Base-by-base conservation (phyloP, 2,329 filamentous ascomycete genomes). In the Cyphellophora europaea region DNA sequence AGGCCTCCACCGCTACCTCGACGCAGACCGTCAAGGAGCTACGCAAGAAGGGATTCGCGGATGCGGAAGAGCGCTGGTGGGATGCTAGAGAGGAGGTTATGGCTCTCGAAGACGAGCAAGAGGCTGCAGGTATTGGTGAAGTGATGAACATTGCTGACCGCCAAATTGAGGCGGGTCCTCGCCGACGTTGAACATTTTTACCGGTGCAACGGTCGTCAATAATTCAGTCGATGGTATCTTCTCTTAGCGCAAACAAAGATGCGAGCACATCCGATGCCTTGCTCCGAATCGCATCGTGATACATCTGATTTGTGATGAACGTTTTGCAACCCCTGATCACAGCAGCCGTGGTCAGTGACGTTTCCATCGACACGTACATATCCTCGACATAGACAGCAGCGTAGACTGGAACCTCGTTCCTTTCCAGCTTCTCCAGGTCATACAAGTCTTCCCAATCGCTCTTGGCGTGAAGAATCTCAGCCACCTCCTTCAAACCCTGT, bases 21-120 rank as follows among this genome's bases (percentile, higher is more conserved):
- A 71, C 76, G 27, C 71, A 85, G 45, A 69, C 76, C 0, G 67
- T 93, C 53, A 98, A 98, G 67, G 91, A 96, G 65, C 78, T 96
- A 51, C 87, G 93, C 58, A 82, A 88, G 51, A 79, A 77, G 55
- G 91, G 87, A 1, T 98, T 95, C 56, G 81, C 86, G 53, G 71
- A 86, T 45, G 88, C 88, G 27, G 91, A 98, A 60, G 83, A 88
- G 63, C 94, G 93, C 58, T 98, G 91, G 91, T 98, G 91, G 91
- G 91, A 95, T 67, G 87, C 82, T 55, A 74, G 91, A 50, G 91
- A 98, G 64, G 89, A 96, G 63, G 83, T 98, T 47, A 82, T 79
- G 35, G 82, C 77, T 5, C 61, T 96, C 53, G 91, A 98, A 61
- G 89, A 95, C 60, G 89, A 95, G 64, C 87, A 96, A 65, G 89